Base-by-base conservation (phyloP, 2,329 filamentous ascomycete species). In the Aspergillus carbonarius region DNA sequence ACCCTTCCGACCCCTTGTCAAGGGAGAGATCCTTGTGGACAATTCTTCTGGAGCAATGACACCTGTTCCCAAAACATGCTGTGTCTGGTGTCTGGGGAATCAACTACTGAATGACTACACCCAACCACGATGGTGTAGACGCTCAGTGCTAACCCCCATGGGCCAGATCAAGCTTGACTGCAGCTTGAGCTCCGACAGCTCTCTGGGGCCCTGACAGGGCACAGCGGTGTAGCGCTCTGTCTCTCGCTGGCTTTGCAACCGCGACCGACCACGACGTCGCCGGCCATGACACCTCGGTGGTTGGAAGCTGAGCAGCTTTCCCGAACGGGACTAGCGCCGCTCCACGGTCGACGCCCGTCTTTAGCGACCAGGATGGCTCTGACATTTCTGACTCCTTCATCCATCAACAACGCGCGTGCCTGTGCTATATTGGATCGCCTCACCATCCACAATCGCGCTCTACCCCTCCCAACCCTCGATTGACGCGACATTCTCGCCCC, bases 381-480 rank as follows among this genome's bases (percentile, higher is more conserved):
- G 65, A 70, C 72, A 74, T 73, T 75, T 74, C 72, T 74, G 62
- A 71, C 71, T 74, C 72, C 72, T 74, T 71, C 72, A 74, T 72
- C 73, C 74, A 76, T 76, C 74, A 76, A 76, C 74, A 75, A 76
- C 73, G 69, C 73, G 73, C 70, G 68, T 70, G 62, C 64, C 63
- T 66, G 51, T 58, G 60, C 57, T 66, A 55, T 62, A 66, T 66
- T 64, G 51, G 65, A 72, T 70, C 67, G 59, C 59, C 60, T 65
- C 59, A 67, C 66, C 71, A 60, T 68, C 69, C 66, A 67, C 67
- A 63, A 65, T 66, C 61, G 54, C 62, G 47, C 57, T 49, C 50
- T 57, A 68, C 67, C 63, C 53, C 60, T 57, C 65, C 59, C 56
- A 55, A 66, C 27, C 50, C 51, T 54, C 46, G 34, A 60, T 65